phyloP scores from a whole-genome alignment of 2,329 filamentous ascomycete genomes.

The Penicillium psychrosexuale region DNA sequence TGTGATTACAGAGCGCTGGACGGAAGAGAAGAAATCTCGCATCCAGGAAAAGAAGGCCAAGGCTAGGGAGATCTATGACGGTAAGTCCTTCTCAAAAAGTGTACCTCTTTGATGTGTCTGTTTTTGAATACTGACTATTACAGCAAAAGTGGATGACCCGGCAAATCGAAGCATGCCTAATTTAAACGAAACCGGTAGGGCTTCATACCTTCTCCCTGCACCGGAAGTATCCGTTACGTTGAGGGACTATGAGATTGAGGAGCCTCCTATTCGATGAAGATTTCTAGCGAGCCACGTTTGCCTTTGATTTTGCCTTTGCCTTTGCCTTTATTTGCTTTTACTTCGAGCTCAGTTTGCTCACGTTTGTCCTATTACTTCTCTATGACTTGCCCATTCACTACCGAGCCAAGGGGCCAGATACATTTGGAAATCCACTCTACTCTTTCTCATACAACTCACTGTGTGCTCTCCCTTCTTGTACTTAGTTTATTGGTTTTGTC shows the following conservation, averaged over 20 bases:
- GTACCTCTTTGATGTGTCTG: not conserved
- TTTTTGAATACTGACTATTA: constrained; percentile 5
- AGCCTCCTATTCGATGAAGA: constrained; percentile 25
- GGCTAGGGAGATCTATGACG: constrained; percentile 37
- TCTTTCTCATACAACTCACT: not conserved
- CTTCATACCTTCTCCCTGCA: constrained; percentile 31
- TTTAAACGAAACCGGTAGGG: constrained; percentile 33
- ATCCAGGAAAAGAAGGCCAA: constrained; percentile 36
- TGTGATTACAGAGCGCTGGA: constrained; percentile 58
- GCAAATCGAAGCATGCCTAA: constrained; percentile 27
- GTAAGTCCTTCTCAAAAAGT: constrained; percentile 20
- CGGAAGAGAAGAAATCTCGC: constrained; percentile 51
- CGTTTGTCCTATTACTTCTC: not conserved
- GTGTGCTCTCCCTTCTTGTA: constrained; percentile 13
- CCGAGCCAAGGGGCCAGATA: not conserved
- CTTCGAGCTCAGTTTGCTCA: not conserved
- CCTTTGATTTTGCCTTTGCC: not conserved
- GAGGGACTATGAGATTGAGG: constrained; percentile 40
- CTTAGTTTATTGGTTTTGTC: constrained; percentile 10
- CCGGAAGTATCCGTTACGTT: constrained; percentile 29
- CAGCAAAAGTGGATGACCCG: constrained; percentile 18
- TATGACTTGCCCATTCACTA: constrained; percentile 11
- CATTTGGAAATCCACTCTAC: not conserved
- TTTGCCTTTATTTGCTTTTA: not conserved
- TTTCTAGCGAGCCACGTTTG: not conserved